Base-by-base conservation (phyloP, 2,329 filamentous ascomycete genomes). In the Neonectria hederae region DNA sequence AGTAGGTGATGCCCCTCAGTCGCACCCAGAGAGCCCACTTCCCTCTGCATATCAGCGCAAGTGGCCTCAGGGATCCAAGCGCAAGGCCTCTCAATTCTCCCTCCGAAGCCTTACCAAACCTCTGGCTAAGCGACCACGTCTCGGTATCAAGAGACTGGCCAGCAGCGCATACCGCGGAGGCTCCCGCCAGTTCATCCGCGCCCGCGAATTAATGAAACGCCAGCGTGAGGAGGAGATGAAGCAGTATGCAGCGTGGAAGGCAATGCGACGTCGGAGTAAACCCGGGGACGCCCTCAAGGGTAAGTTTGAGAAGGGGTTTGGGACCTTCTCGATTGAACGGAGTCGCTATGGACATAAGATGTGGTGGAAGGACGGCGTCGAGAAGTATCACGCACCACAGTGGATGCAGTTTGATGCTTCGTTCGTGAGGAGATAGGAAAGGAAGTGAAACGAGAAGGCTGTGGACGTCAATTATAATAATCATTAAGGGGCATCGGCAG, bases 321-420 rank as follows among this genome's bases (percentile, higher is more conserved):
- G 66, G 32, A 32, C 67, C 2, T 77, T 76, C 59, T 68, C 69
- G 3, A 53, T 74, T 26, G 72, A 77, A 19, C 63, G 66, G 40
- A 66, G 62, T 38, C 63, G 65, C 4, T 66, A 66, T 45, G 71
- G 70, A 13, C 66, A 72, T 32, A 67, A 76, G 35, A 73, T 75
- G 17, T 80, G 78, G 77, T 80, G 79, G 79, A 73, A 68, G 51
- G 76, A 77, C 8, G 77, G 76, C 4, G 74, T 77, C 4, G 71
- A 71, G 22, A 75, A 70, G 61, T 80, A 76, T 59, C 73, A 70
- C 19, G 75, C 75, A 13, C 76, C 76, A 5, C 62, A 69, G 22
- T 79, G 77, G 76, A 76, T 78, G 69, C 62, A 67, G 38, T 78
- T 79, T 67, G 66, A 65, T 21, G 35, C 56, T 43, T 62, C 51